Evolutionary conservation across 2,329 filamentous ascomycete species (phyloP).

Genomic region (Fusarium clavum): DNA sequence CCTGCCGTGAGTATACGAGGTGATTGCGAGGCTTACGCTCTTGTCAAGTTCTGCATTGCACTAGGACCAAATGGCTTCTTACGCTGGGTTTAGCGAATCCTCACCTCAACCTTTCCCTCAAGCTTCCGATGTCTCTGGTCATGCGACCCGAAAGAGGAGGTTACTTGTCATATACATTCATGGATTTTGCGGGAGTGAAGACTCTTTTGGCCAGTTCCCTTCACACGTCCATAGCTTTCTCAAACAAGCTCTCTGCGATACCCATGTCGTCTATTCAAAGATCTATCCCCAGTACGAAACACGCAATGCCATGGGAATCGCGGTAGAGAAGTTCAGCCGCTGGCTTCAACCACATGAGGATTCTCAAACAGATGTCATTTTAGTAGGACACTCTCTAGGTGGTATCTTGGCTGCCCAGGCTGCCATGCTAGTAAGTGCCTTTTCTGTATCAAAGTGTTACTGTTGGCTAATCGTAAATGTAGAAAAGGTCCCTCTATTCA

Average conservation of each 20-base stretch:
- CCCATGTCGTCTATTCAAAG: background rate
- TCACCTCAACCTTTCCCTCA: too few species aligned
- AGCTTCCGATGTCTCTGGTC: too few species aligned
- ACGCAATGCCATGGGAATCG: background rate
- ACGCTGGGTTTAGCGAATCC: too few species aligned
- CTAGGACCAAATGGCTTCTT: too few species aligned
- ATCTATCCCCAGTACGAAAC: conserved; percentile 1
- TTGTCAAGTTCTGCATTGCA: too few species aligned
- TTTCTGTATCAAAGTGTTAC: background rate
- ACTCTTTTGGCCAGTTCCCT: too few species aligned
- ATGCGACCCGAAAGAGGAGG: too few species aligned
- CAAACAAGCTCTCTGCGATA: background rate
- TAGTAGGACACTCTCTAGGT: background rate
- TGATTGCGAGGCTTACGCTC: too few species aligned
- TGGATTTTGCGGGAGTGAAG: too few species aligned
- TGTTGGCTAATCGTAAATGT: background rate
- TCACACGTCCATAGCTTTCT: too few species aligned
- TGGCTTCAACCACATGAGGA: background rate
- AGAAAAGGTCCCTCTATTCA: background rate
- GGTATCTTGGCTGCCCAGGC: background rate
- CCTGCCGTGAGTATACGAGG: too few species aligned
- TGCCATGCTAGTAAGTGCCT: background rate
- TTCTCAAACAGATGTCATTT: background rate
- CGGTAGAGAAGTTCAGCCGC: background rate
- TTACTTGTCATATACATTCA: too few species aligned